Evolutionary conservation across 331 rosid genomes (phyloP), one percentile per base, ranked within the genome.

Genomic region (Prunus yedoensis): DNA sequence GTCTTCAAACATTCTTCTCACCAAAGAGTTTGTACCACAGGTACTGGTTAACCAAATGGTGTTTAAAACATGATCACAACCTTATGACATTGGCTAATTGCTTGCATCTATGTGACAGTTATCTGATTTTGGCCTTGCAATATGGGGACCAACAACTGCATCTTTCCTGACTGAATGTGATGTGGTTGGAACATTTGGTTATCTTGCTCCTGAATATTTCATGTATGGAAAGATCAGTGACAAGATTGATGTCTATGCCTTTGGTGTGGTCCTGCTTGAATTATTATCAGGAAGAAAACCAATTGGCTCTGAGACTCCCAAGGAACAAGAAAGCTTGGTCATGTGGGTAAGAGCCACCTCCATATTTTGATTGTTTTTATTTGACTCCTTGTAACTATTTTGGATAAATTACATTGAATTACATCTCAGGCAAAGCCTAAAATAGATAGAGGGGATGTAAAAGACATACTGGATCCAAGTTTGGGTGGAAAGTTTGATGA

Each of bases 161-260:
- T 69, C 91, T 21, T 88, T 78, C 81, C 70, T 85, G 78, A 92
- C 88, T 10, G 85, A 89, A 79, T 74, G 77, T 57, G 91, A 87
- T 72, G 89, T 95, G 6, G 93, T 87, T 0, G 99, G 97, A 80
- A 92, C 99, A 73, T 95, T 95, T 82, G 99, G 99, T 53, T 95
- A 92, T 68, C 88, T 95, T 61, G 99, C 98, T 79, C 98, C 99
- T 21, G 99, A 95, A 71, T 95, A 92, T 75, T 95, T 95, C 86
- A 95, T 90, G 99, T 90, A 88, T 70, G 99, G 98, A 71, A 95
- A 87, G 57, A 86, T 95, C 57, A 92, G 98, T 81, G 95, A 95
- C 84, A 95, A 90, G 88, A 86, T 95, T 70, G 99, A 95, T 84
- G 97, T 89, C n/a, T 95, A 90, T 77, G 97, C 99, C 38, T 95